Evolutionary conservation across 495 filamentous ascomycete genomes (phyloP).

Genomic region (Hypoxylon rickii): DNA sequence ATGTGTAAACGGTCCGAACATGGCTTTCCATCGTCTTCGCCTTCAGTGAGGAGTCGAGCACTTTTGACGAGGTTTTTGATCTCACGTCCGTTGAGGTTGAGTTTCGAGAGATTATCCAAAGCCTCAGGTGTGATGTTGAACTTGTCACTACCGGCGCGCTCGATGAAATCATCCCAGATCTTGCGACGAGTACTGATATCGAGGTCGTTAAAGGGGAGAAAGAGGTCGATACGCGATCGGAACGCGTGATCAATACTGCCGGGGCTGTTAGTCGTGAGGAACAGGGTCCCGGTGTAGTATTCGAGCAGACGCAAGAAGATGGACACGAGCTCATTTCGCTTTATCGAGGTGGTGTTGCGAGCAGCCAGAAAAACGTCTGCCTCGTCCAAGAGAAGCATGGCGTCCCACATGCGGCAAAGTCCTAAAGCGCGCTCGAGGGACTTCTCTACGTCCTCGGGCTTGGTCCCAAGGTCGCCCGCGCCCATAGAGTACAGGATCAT

Average conservation of each 20-base stretch:
- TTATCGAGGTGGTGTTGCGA: constrained; percentile 52
- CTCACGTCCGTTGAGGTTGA: constrained; percentile 46
- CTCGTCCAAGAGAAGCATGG: constrained; percentile 63
- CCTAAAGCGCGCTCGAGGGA: constrained; percentile 53
- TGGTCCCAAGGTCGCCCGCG: constrained; percentile 56
- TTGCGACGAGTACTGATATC: constrained; percentile 35
- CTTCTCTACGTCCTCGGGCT: constrained; percentile 49
- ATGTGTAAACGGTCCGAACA: not conserved
- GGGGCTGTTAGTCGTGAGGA: constrained; percentile 60
- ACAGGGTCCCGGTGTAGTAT: constrained; percentile 60
- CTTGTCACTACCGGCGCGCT: constrained; percentile 4
- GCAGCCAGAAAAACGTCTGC: constrained; percentile 67
- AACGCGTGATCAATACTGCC: constrained; percentile 56
- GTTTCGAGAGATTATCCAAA: constrained; percentile 43
- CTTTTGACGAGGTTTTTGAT: constrained; percentile 62
- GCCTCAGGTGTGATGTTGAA: constrained; percentile 12
- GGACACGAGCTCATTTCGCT: constrained; percentile 57
- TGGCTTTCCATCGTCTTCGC: not conserved
- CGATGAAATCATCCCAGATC: constrained; percentile 42
- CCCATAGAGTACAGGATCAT: constrained; percentile 56
- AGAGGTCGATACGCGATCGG: constrained; percentile 56
- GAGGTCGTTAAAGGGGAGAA: constrained; percentile 52
- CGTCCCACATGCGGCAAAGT: constrained; percentile 53
- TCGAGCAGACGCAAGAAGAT: constrained; percentile 57
- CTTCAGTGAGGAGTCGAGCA: not conserved